These are phyloP conservation scores for Coelastrella sp. DNA, from an alignment of 139 green algal species.

Conservation along the genomic window DNA sequence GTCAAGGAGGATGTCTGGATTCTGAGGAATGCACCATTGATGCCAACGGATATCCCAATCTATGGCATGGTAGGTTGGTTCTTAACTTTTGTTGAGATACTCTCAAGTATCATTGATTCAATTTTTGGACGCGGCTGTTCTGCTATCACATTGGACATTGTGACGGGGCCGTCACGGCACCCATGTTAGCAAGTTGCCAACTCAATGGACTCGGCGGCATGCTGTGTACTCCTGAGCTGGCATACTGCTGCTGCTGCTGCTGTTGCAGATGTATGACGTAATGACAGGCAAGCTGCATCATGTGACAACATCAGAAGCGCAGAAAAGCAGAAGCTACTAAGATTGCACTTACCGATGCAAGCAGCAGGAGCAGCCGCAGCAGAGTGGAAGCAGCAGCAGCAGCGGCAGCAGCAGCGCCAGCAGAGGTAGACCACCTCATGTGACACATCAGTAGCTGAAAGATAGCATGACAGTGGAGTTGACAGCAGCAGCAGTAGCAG, in stretches of 20 bases:
- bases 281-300: conserved; percentile 36
- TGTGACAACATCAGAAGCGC: conserved; percentile 35
- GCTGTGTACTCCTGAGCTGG: background rate
- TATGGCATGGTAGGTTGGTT: conserved; percentile 33
- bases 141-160: background rate
- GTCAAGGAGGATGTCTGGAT: conserved; percentile 43
- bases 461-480: no score
- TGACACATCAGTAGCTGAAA: no score
- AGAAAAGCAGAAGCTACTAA: background rate
- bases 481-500: no score
- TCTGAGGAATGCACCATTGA: conserved; percentile 37
- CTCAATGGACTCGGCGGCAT: background rate
- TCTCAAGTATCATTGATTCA: background rate
- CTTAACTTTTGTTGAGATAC: background rate
- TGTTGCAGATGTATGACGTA: conserved; percentile 50
- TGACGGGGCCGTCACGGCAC: background rate
- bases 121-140: background rate
- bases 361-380: background rate
- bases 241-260: background rate
- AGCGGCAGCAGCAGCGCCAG: background rate
- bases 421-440: no score
- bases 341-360: no score
- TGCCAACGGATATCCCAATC: conserved; percentile 41
- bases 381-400: background rate
- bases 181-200: background rate